Base-by-base conservation (phyloP, 2,329 filamentous ascomycete species). In the Aureobasidium sp. region DNA sequence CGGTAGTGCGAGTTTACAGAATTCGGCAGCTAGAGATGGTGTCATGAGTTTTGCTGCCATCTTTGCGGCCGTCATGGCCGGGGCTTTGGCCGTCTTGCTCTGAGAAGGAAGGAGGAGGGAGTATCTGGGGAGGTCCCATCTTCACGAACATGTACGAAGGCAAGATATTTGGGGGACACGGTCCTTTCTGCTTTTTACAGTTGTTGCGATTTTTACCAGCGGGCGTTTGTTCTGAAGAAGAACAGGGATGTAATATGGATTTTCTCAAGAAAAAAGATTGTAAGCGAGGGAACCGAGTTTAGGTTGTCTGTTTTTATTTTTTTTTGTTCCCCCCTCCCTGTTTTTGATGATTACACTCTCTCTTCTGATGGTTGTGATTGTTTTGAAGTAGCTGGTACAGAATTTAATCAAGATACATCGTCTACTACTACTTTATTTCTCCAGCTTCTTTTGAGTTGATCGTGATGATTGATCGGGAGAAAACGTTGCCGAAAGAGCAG, bases 1-100 rank as follows among this genome's bases (percentile, higher is more conserved):
- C 12, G 22, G 30, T 22, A 29, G 30, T 53, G 50, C 39, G 10
- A n/a, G 40, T 30, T 17, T 53, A 7, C 50, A 53, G 32, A 44
- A 45, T 11, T 14, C 50, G 21, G 50, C 50, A 8, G 17, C 40
- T n/a, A 27, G 25, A 38, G 14, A 29, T 38, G 34, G 24, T 17
- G 22, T 24, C 6, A 12, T 37, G 4, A 45, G 29, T 7, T 22
- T 44, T 7, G 34, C 38, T 22, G n/a, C n/a, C n/a, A n/a, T n/a
- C n/a, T 6, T 45, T 6, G 50, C 29, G 5, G 40, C 32, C 3
- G 3, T 53, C 0, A 7, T 35, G 2, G 34, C 40, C n/a, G 27
- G 29, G 5, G 40, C 34, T 25, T 17, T 53, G 21, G 50, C 50
- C 3, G 16, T 53, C 6, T 45, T 34, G 29, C 40, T 45, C 8